Evolutionary conservation across 2,329 filamentous ascomycete genomes (phyloP), one percentile per base, ranked within the genome.

Genomic region (Neopestalotiopsis sp.): DNA sequence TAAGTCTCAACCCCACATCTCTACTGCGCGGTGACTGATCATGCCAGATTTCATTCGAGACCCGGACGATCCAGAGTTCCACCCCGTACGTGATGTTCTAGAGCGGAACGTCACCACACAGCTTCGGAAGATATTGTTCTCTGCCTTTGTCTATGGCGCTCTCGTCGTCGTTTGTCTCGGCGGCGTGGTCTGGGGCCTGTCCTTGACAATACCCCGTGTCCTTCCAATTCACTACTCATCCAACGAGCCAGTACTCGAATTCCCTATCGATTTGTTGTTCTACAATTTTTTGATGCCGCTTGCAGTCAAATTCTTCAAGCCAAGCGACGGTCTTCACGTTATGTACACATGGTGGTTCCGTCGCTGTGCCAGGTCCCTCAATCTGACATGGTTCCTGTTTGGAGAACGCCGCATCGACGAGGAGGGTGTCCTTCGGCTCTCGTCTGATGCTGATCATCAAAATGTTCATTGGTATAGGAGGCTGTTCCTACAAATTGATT

Each of bases 271-370:
- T 76, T 85, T 99, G 1, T 84, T 99, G 17, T 96, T 98, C 78
- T 99, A 98, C 86, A 98, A 98, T 80, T 97, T 98, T 79, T 84
- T 98, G 61, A 96, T 98, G 85, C 96, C 96, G 0, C 83, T 97
- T 63, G 91, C 95, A 13, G 89, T 98, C 73, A 92, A 89, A 74
- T 91, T 94, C 74, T 91, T 97, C 80, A 93, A 92, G 77, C 95
- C 95, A 1, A 94, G 93, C 65, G 92, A 97, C 76, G 92, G 90
- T 0, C 84, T 99, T 3, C 92, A 97, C 74, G 85, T 87, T 67
- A 91, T 98, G 85, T 99, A 97, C 78, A 91, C 90, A 7, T 98
- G 95, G 95, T 99, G 96, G 94, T 97, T 99, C 82, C 91, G 92
- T 73, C 90, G 89, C 74, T 97, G 95, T 77, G 96, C 95, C 13